Base-by-base conservation (phyloP, 2,329 filamentous ascomycete species). In the Fusarium equiseti region DNA sequence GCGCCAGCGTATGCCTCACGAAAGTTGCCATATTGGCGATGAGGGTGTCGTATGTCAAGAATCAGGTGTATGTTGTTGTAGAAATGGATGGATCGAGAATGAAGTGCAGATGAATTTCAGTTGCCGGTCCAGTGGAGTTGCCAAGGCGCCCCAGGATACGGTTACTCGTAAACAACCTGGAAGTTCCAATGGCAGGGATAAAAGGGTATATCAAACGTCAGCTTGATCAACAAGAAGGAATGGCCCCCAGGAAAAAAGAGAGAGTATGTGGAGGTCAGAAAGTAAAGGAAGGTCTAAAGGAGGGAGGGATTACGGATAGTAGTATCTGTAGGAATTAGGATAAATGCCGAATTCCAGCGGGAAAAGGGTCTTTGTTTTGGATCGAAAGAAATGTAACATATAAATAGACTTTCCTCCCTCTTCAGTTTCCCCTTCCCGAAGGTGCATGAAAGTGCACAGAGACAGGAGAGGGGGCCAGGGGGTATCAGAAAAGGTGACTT, bases 21-120 rank as follows among this genome's bases (percentile, higher is more conserved):
- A 69, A 63, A 10, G 64, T 59, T 52, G 70, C 63, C 74, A 73
- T 76, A 11, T 29, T 66, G 49, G 45, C 68, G 42, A 57, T 45
- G 29, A 45, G 24, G 26, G 18, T n/a, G n/a, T 53, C 13, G 38
- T 32, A 32, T 60, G 38, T 18, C 24, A 27, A 49, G 31, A 48
- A 61, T 24, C 27, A 58, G 24, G 51, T 44, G 24, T 58, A 43
- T 71, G 59, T 66, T 60, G 64, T 62, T 55, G 35, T 64, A 49
- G 52, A 38, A 26, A 63, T 59, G 43, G 20, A 29, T 61, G 24
- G 27, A 40, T 51, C 51, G 29, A 52, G 40, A 44, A 63, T 32
- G 49, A 71, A 53, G 57, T 71, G 54, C 29, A 60, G 48, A 63
- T 54, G 49, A 35, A 26, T 66, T 42, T 42, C 32, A 26, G 50